phyloP scores from a whole-genome alignment of 495 filamentous ascomycete genomes.

The Neurospora sp. region DNA sequence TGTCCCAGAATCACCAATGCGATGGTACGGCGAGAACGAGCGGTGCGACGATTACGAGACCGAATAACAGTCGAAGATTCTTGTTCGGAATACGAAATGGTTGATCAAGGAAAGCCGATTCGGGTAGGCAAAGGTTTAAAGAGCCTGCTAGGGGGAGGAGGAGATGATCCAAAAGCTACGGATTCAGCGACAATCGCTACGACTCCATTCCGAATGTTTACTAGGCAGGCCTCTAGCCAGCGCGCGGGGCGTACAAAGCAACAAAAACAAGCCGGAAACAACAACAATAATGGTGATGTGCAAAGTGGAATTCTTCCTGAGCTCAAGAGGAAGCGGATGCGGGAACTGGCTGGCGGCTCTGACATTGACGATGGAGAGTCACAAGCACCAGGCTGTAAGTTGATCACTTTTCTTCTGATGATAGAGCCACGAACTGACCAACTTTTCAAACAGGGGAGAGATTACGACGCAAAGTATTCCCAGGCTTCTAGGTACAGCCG shows the following conservation, averaged over 20 bases:
- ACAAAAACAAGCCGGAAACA: background rate
- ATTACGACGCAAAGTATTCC: conserved; percentile 17
- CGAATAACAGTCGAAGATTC: conserved; percentile 13
- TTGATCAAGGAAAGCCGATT: conserved; percentile 4
- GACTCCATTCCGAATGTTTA: background rate
- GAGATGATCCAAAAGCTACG: background rate
- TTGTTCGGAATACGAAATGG: background rate
- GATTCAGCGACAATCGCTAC: conserved; percentile 6
- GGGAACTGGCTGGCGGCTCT: conserved; percentile 18
- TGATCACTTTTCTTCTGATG: background rate
- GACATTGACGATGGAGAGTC: conserved; percentile 12
- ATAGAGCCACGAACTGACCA: background rate
- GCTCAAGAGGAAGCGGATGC: conserved; percentile 20
- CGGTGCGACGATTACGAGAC: conserved; percentile 34
- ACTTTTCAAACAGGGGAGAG: conserved; percentile 9
- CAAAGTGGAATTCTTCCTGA: background rate
- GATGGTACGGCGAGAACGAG: conserved; percentile 68
- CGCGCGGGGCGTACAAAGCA: background rate
- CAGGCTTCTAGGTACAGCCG: conserved; percentile 11
- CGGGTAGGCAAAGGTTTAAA: conserved; percentile 8
- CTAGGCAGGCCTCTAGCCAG: background rate
- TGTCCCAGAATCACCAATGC: conserved; percentile 69
- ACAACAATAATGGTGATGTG: background rate
- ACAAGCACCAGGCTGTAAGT: conserved; percentile 14
- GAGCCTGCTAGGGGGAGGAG: conserved; percentile 6